Evolutionary conservation across 2,329 filamentous ascomycete species (phyloP).

Genomic region (Ambrosiella cleistominuta): DNA sequence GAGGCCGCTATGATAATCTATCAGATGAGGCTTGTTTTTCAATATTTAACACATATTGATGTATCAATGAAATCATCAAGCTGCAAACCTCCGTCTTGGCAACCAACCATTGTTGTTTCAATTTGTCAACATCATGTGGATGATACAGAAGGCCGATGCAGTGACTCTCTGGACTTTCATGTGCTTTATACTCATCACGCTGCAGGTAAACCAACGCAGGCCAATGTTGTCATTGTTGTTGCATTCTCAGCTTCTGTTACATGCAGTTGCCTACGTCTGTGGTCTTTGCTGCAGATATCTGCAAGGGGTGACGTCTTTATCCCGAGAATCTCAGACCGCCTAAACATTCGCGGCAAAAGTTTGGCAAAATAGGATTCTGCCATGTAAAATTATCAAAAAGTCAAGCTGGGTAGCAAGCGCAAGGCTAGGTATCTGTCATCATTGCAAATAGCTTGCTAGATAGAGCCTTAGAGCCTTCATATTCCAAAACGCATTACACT

Average conservation of each 20-base stretch:
- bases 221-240: background rate
- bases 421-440: background rate
- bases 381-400: background rate
- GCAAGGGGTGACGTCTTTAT: background rate
- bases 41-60: background rate
- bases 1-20: background rate
- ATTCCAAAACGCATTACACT: too few relatives aligned
- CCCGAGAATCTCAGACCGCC: background rate
- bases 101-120: background rate
- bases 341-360: background rate
- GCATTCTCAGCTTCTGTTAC: background rate
- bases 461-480: background rate
- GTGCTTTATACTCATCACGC: background rate
- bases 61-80: background rate
- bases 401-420: background rate
- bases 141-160: too few relatives aligned
- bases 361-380: conserved; percentile 3
- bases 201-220: background rate
- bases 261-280: background rate
- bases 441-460: background rate
- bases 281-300: background rate
- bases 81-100: background rate
- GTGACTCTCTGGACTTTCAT: too few relatives aligned
- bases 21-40: too few relatives aligned
- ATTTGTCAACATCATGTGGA: background rate